Base-by-base conservation (phyloP, 345 rosid genomes). In the Lepidium aucheri region DNA sequence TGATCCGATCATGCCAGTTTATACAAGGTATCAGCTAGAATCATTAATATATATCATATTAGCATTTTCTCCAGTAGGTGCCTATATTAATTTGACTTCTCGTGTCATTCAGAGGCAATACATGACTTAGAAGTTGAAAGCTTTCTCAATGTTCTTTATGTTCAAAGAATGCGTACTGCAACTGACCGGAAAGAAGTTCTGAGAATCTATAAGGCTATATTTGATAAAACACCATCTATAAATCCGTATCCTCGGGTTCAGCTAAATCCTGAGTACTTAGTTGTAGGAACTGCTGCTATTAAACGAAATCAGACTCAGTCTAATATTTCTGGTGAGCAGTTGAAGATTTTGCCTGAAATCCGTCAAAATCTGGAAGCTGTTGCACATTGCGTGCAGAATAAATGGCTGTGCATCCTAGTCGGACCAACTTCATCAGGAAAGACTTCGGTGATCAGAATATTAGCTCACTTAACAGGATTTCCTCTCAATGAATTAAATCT, bases 361-460 rank as follows among this genome's bases (percentile, higher is more conserved):
- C 89, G 92, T 64, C 85, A 85, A 65, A 84, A 75, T 70, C 47
- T 93, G 82, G 96, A 93, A 84, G 97, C 97, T 75, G 94, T 78
- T 72, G 86, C 83, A 45, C 82, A 83, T 68, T 93, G 97, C 72
- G 71, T 90, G 76, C 82, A 76, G 58, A 78, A 83, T 72, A 82
- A 87, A 54, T 93, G 97, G 97, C 42, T 93, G 63, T 88, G 96
- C 74, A 88, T 93, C 80, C 80, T 93, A 76, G 79, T 88, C 34
- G 98, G 98, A 40, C 90, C 94, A 56, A 63, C 94, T 12, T 93
- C 97, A 36, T 90, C 92, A 45, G 97, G 96, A 72, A 93, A 93
- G 84, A 93, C 98, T 55, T 93, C 97, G 7, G 73, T 85, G 83
- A 78, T 93, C 74, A 81, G 95, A 74, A 75, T 86, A 57, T 80